phyloP scores from a whole-genome alignment of 192 early-diverging fungal genomes.

The Phlyctochytrium bullatum region DNA sequence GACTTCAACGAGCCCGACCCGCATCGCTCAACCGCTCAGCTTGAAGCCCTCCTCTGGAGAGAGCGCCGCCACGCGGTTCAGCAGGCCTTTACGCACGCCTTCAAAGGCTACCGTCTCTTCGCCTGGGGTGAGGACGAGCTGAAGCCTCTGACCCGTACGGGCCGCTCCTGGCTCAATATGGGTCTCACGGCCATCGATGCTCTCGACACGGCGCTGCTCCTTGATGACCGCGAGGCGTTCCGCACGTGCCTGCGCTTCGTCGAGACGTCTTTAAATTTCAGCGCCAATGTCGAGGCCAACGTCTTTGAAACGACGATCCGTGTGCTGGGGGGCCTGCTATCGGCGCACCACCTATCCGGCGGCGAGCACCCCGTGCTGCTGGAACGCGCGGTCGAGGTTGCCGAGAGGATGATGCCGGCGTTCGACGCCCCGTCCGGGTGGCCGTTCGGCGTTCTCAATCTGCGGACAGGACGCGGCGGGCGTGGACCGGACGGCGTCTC shows the following conservation, averaged over 20 bases:
- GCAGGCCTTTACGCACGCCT: constrained; percentile 16
- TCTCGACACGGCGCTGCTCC: constrained; percentile 82
- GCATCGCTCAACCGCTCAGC: too few species aligned
- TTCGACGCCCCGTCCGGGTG: constrained; percentile 81
- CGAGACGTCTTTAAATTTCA: constrained; percentile 39
- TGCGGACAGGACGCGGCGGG: constrained; percentile 35
- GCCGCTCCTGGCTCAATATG: constrained; percentile 26
- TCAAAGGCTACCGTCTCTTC: constrained; percentile 71
- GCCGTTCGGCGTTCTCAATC: constrained; percentile 68
- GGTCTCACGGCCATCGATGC: constrained; percentile 74
- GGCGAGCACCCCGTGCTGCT: constrained; percentile 65
- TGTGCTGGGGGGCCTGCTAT: constrained; percentile 79
- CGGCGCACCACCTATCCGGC: constrained; percentile 65
- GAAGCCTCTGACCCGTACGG: constrained; percentile 13
- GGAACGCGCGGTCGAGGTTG: constrained; percentile 67
- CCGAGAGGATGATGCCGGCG: constrained; percentile 74
- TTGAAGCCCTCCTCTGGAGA: too few species aligned
- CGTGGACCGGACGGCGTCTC: not conserved
- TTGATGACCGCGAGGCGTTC: constrained; percentile 77
- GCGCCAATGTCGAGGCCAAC: not conserved
- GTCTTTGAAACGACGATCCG: constrained; percentile 88
- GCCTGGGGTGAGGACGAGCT: constrained; percentile 74
- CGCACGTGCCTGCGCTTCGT: constrained; percentile 64
- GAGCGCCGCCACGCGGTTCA: not conserved
- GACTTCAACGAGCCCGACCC: too few species aligned